Evolutionary conservation across 495 filamentous ascomycete species (phyloP), one percentile per base, ranked within the genome.

Genomic region (Aspergillus bertholletiae): DNA sequence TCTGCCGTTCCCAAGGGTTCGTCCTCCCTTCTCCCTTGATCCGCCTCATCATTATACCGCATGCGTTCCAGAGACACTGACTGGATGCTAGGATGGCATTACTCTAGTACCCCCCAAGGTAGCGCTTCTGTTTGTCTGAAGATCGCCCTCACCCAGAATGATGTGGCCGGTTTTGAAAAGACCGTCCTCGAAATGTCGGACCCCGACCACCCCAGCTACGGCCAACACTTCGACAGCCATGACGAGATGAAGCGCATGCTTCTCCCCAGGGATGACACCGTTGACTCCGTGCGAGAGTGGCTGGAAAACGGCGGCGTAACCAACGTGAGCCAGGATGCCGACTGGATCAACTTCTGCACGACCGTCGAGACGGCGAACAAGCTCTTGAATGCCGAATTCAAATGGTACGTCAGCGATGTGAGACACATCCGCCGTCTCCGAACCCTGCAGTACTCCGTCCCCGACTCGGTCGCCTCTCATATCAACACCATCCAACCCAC

Each of bases 401-500:
- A 75, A 18, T 79, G 78, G 58, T 88, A 83, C 54, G 59, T 63
- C 27, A 76, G 73, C 55, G 62, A 64, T 6, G 64, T 61, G 8
- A 63, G 65, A 26, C 58, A 73, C 13, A 58, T 72, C 21, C 65
- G 74, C 51, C 69, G 77, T 40, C 72, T 87, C 35, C 80, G 85
- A 9, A 86, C 85, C 1, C 72, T 83, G 5, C 53, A 72, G 44
- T 88, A 87, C 65, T 84, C 82, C 1, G 60, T 87, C 21, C 86
- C 84, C 1, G 67, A 75, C 9, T 61, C 73, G 5, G 64, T 88
- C 11, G 55, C 69, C 11, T 20, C 68, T 1, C 70, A 80, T 45
- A 61, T 84, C 54, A 74, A 80, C 44, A 69, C 80, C 55, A 72
- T 85, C 27, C 74, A 81, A 44, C 82, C 82, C 1, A 85, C 82